Conservation (phyloP, 2,329 filamentous ascomycete genomes). For the Colletotrichum aenigma region DNA sequence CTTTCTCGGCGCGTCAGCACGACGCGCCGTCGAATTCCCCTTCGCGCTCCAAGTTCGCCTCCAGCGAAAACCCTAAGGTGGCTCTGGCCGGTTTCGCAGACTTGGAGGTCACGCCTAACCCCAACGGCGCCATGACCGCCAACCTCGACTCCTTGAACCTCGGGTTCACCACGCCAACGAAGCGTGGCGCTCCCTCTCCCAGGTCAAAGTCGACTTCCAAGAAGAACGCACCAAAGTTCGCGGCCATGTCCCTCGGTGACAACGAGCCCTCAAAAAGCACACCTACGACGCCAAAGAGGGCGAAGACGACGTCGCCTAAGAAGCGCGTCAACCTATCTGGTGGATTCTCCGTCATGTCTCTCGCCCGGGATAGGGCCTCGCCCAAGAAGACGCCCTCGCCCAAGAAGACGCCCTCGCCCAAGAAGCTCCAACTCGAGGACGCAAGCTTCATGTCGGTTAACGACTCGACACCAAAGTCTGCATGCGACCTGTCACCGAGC, state of each 20-base stretch:
- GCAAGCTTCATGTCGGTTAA: background rate
- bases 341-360: background rate
- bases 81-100: background rate
- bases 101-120: background rate
- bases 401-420: background rate
- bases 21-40: background rate
- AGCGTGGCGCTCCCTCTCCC: background rate
- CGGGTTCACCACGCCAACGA: conserved; percentile 13
- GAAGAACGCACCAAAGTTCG: background rate
- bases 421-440: background rate
- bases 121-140: background rate
- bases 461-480: background rate
- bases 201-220: conserved; percentile 8
- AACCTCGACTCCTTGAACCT: background rate
- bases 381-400: background rate
- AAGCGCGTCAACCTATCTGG: background rate
- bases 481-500: background rate
- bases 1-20: background rate
- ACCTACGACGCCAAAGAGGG: background rate
- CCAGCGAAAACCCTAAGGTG: background rate
- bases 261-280: background rate
- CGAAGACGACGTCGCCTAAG: background rate
- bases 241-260: background rate
- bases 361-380: background rate
- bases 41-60: background rate